A percentile compares a stretch with the other conserved stretches of the same genome.
Conservation (phyloP, 208 protist genomes). For the Trypanosoma mega region DNA sequence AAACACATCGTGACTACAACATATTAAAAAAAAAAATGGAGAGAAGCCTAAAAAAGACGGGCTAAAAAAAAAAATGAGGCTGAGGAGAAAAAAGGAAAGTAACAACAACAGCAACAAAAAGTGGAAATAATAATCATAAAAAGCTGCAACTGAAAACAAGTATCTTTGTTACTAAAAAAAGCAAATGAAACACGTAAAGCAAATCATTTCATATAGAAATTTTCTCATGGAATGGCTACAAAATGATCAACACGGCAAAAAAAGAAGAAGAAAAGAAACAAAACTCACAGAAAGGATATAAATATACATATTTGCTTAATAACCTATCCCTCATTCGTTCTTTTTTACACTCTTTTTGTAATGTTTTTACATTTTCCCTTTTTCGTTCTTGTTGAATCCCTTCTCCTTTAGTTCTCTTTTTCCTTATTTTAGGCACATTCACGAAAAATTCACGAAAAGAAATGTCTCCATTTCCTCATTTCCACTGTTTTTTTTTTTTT, state of each 20-base stretch:
- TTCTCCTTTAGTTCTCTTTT: no score
- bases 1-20: neutral
- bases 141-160: slow-evolving; percentile 4
- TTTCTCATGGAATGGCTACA: no score
- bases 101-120: slow-evolving; percentile 13
- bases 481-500: slow-evolving; percentile 3
- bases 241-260: no score
- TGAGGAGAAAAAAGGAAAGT: neutral
- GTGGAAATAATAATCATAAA: slow-evolving; percentile 16
- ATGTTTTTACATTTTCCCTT: neutral
- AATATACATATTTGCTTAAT: no score
- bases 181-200: neutral
- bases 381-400: no score
- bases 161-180: slow-evolving; percentile 7
- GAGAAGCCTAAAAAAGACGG: neutral
- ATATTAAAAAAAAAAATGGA: slow-evolving; percentile 21
- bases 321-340: neutral
- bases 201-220: no score
- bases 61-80: neutral
- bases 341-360: neutral
- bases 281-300: neutral
- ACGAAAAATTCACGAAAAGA: no score
- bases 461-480: neutral
- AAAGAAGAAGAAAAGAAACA: neutral
- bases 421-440: no score